Evolutionary conservation across 2,329 filamentous ascomycete species (phyloP).

Genomic region (Clonostachys chloroleuca): DNA sequence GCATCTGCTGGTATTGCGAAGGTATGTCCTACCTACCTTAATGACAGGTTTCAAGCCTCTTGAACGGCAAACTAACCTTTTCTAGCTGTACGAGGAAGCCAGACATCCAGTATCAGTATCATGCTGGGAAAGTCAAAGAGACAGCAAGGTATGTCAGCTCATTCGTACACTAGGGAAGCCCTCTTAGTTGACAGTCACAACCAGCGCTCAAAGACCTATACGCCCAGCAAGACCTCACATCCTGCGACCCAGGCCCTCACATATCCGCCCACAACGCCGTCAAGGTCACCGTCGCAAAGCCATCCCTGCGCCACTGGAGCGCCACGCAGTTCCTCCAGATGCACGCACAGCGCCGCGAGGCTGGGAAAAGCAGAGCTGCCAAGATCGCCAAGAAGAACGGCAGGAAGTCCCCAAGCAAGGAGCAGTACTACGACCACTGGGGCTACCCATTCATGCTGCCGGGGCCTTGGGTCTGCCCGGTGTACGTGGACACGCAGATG

Average conservation of each 20-base stretch:
- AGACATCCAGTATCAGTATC: not conserved
- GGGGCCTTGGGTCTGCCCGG: not conserved
- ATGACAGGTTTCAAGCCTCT: not conserved
- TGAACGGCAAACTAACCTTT: not conserved
- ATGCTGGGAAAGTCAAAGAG: not conserved
- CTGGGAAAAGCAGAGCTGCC: not conserved
- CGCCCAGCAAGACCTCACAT: not conserved
- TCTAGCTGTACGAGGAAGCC: not conserved
- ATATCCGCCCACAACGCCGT: not conserved
- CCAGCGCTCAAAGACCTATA: not conserved
- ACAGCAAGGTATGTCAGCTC: not conserved
- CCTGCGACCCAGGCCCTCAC: not conserved
- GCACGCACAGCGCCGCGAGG: not conserved
- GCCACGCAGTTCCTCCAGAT: too few species aligned
- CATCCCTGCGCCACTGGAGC: too few species aligned
- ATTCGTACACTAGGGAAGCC: not conserved
- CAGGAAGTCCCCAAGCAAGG: not conserved
- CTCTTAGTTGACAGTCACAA: too few species aligned
- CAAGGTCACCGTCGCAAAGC: not conserved
- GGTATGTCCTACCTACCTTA: not conserved
- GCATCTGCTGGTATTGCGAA: slow-evolving; percentile 30
- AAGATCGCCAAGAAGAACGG: not conserved
- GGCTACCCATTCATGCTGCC: not conserved
- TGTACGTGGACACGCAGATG: not conserved
- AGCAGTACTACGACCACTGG: not conserved